Evolutionary conservation across 305 asterid genomes (phyloP).

Genomic region (Caryopteris hybrid): DNA sequence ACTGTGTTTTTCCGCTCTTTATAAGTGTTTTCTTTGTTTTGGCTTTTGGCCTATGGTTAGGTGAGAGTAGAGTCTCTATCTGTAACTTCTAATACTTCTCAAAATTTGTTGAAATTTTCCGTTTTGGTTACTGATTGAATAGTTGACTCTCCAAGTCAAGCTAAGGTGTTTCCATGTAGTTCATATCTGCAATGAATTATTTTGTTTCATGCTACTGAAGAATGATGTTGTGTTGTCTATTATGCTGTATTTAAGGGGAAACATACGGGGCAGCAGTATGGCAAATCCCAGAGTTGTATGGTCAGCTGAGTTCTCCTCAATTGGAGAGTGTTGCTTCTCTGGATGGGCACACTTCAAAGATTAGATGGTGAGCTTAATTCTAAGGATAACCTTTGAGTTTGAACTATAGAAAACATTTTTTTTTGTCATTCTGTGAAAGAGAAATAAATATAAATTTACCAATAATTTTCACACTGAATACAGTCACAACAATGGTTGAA

Average conservation of each 20-base stretch:
- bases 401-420: neutral
- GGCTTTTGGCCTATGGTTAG: neutral
- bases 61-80: neutral
- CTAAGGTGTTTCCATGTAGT: neutral
- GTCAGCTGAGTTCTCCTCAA: constrained; percentile 89
- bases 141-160: neutral
- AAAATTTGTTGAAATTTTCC: neutral
- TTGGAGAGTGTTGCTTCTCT: constrained; percentile 79
- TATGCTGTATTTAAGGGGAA: constrained; percentile 47
- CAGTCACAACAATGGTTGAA: neutral
- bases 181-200: neutral
- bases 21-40: neutral
- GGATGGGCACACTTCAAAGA: constrained; percentile 69
- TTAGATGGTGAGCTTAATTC: constrained; percentile 50
- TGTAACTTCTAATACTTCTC: neutral
- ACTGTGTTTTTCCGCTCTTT: neutral
- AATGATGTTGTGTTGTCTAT: neutral
- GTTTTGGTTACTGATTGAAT: neutral
- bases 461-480: neutral
- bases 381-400: constrained; percentile 7
- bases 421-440: neutral
- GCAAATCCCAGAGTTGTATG: constrained; percentile 96
- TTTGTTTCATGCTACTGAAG: neutral
- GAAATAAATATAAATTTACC: neutral
- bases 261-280: constrained; percentile 89